Evolutionary conservation across 306 rosid genomes (phyloP).

Genomic region (Alnus glutinosa): DNA sequence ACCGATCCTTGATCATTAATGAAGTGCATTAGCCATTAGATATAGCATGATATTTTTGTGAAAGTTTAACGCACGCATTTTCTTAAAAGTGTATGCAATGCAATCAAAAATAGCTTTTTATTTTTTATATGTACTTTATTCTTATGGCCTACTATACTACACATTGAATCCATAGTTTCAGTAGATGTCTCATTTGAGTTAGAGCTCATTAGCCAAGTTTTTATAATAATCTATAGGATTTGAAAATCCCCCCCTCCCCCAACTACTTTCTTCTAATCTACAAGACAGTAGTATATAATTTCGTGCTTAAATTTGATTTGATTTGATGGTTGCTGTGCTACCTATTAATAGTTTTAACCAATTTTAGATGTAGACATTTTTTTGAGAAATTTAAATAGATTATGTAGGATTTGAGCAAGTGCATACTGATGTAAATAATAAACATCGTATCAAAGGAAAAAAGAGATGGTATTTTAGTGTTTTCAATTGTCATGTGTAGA

Average conservation of each 20-base stretch:
- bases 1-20: not conserved
- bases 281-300: not conserved
- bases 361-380: not conserved
- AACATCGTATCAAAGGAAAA: not conserved
- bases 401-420: not conserved
- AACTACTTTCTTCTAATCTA: not conserved
- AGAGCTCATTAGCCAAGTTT: no score
- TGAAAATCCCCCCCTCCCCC: not conserved
- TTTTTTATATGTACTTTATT: not conserved
- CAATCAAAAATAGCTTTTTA: not conserved
- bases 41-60: no score
- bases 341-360: not conserved
- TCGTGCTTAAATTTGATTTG: not conserved
- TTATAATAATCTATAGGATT: not conserved
- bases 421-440: not conserved
- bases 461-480: not conserved
- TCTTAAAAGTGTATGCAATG: not conserved
- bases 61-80: not conserved
- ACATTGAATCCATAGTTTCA: no score
- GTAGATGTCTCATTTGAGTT: no score
- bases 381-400: no score
- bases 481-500: constrained; percentile 48
- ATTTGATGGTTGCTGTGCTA: not conserved
- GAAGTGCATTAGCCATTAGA: no score
- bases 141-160: not conserved